phyloP scores from a whole-genome alignment of 1,284 basidiomycete species.

The Cystobasidium pallidum region DNA sequence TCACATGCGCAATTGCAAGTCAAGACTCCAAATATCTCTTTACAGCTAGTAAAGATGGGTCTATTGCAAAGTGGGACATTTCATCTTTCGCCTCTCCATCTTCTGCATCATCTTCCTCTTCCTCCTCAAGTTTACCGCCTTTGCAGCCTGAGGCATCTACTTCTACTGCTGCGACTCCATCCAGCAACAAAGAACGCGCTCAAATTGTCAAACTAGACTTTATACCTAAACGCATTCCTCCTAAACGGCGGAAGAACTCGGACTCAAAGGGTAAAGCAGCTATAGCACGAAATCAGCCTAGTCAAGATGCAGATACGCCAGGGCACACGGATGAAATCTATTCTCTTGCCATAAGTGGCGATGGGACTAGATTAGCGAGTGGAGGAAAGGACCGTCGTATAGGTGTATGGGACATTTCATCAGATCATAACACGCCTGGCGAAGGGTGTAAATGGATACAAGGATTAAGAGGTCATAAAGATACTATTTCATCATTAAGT shows the following conservation, averaged over 20 bases:
- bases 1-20: conserved; percentile 74
- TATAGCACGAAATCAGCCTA: conserved; percentile 41
- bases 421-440: conserved; percentile 15
- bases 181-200: background rate
- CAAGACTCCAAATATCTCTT: conserved; percentile 72
- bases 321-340: conserved; percentile 89
- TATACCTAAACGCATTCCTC: conserved; percentile 43
- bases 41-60: conserved; percentile 81
- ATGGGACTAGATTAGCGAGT: conserved; percentile 82
- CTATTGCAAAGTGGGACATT: conserved; percentile 81
- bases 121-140: background rate
- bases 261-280: conserved; percentile 34
- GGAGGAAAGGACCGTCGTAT: conserved; percentile 81
- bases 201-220: conserved; percentile 46
- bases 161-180: background rate
- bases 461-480: conserved; percentile 80
- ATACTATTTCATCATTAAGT: conserved; percentile 76
- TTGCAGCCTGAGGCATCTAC: conserved; percentile 28
- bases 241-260: conserved; percentile 7
- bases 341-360: conserved; percentile 77
- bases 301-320: conserved; percentile 55
- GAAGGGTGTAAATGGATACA: conserved; percentile 70
- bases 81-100: conserved; percentile 45
- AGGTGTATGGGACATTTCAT: conserved; percentile 75
- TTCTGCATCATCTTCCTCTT: conserved; percentile 11